Conservation (phyloP, 768 basidiomycete species). For the Peribolospora baueri region DNA sequence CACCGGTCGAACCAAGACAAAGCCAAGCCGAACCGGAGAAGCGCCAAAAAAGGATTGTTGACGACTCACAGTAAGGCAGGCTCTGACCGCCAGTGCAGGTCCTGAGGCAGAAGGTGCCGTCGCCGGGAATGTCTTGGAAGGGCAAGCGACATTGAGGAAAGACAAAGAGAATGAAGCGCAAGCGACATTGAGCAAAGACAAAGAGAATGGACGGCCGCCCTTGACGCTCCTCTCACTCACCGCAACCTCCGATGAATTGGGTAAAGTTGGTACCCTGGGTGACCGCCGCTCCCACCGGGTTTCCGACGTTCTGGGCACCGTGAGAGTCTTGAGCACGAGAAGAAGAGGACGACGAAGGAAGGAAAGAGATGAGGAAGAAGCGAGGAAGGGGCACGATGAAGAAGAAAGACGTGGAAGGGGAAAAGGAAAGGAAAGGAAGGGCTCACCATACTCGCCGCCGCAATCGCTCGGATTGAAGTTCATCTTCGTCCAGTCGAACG, state of each 20-base stretch:
- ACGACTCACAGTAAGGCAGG: not conserved
- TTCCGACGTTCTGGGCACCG: not conserved
- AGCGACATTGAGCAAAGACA: not conserved
- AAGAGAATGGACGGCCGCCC: not conserved
- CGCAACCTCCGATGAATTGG: not conserved
- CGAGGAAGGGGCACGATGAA: too few relatives aligned
- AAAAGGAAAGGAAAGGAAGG: too few relatives aligned
- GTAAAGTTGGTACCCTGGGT: not conserved
- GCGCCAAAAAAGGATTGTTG: not conserved
- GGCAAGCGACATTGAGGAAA: not conserved
- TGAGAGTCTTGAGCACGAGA: not conserved
- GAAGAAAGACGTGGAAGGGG: too few relatives aligned
- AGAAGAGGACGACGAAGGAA: not conserved
- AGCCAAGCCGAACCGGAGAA: not conserved
- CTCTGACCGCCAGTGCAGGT: not conserved
- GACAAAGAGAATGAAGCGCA: not conserved
- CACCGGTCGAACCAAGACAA: not conserved
- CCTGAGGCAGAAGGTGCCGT: not conserved
- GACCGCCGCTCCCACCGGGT: not conserved
- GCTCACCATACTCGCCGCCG: too few relatives aligned
- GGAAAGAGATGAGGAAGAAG: too few relatives aligned
- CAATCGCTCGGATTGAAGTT: not conserved
- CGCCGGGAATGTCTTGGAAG: not conserved
- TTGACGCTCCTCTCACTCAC: not conserved
- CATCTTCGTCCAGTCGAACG: conserved; percentile 1